A percentile compares a stretch with the other conserved stretches of the same genome.
Conservation (phyloP, 331 rosid genomes). For the Saraca asoca region DNA sequence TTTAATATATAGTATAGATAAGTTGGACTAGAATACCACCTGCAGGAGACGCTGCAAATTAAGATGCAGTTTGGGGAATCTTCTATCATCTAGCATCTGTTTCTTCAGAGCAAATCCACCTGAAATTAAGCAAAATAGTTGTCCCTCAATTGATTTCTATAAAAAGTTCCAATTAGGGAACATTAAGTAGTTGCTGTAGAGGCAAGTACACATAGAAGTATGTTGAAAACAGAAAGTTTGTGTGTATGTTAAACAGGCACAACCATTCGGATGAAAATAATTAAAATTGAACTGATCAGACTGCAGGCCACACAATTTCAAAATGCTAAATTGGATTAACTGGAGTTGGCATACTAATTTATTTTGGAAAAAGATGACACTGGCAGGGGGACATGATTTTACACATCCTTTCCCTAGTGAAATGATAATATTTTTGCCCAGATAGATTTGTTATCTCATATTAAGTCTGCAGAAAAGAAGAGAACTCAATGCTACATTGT, state of each 20-base stretch:
- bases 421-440: no score
- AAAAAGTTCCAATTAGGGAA: not conserved
- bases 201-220: slow-evolving; percentile 20
- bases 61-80: slow-evolving; percentile 93
- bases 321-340: not conserved
- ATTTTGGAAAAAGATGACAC: no score
- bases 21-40: slow-evolving; percentile 47
- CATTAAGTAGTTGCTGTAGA: slow-evolving; percentile 11
- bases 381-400: no score
- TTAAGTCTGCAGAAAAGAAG: no score
- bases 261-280: slow-evolving; percentile 11
- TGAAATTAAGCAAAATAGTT: slow-evolving; percentile 38
- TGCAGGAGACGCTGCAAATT: slow-evolving; percentile 93
- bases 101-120: slow-evolving; percentile 87
- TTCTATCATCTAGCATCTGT: slow-evolving; percentile 96
- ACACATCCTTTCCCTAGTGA: no score
- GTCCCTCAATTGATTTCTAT: slow-evolving; percentile 20
- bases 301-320: slow-evolving; percentile 7
- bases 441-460: no score
- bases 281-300: not conserved
- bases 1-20: not conserved
- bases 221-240: slow-evolving; percentile 9
- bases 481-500: no score
- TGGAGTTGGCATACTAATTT: no score
- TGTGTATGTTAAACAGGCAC: slow-evolving; percentile 1